These are phyloP conservation scores for Ogataea paradorogensis DNA, from an alignment of 805 yeast genomes.

Conservation along the genomic window DNA sequence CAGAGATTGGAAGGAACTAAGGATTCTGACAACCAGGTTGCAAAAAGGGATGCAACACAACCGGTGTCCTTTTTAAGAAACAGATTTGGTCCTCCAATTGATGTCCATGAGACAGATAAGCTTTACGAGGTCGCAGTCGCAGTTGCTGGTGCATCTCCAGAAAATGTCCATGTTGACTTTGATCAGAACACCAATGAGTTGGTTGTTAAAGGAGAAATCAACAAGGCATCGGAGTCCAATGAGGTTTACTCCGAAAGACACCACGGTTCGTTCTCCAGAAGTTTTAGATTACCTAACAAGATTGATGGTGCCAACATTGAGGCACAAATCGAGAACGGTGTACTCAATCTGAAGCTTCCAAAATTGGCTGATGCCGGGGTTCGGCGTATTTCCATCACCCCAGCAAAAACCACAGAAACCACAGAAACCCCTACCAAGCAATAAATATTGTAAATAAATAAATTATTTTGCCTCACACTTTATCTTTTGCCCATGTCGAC, in stretches of 20 bases:
- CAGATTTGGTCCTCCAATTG: constrained; percentile 41
- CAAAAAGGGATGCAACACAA: constrained; percentile 13
- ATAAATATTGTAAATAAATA: neutral
- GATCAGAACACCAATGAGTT: constrained; percentile 43
- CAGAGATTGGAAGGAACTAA: constrained; percentile 4
- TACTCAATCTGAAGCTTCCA: constrained; percentile 39
- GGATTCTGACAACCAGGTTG: constrained; percentile 6
- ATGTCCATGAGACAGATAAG: constrained; percentile 42
- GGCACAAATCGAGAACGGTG: constrained; percentile 46
- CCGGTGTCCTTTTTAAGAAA: constrained; percentile 23
- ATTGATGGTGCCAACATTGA: constrained; percentile 43
- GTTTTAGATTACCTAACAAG: constrained; percentile 40
- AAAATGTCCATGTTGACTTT: constrained; percentile 44
- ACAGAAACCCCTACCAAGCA: neutral
- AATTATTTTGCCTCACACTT: neutral
- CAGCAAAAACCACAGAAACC: neutral
- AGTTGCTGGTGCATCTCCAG: constrained; percentile 47
- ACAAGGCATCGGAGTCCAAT: constrained; percentile 17
- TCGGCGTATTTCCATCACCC: constrained; percentile 24
- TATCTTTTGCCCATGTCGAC: constrained; percentile 13
- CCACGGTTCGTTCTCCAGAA: constrained; percentile 38
- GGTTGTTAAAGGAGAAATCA: constrained; percentile 43
- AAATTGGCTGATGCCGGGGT: constrained; percentile 28
- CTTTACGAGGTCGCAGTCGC: constrained; percentile 42
- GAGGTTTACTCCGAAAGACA: constrained; percentile 23